These are phyloP conservation scores for Rostrohypoxylon terebratum DNA, from an alignment of 495 filamentous ascomycete species.

Conservation along the genomic window DNA sequence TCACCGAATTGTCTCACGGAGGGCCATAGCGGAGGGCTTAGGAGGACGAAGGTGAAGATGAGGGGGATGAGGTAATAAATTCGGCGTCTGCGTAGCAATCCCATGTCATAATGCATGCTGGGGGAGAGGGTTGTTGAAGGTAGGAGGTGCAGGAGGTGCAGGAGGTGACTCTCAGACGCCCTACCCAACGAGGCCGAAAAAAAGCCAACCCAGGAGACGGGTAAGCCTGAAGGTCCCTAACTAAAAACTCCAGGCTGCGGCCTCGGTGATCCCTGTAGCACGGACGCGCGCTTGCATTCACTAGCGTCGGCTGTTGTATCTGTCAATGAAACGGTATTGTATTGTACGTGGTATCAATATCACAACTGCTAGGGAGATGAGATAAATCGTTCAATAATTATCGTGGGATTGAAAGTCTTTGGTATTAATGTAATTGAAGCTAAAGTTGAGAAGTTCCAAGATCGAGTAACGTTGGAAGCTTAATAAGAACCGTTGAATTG, in stretches of 20 bases:
- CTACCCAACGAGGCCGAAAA: conserved; percentile 1
- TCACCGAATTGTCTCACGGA: conserved; percentile 51
- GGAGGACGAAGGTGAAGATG: conserved; percentile 43
- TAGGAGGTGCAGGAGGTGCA: background rate
- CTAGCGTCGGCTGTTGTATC: conserved; percentile 23
- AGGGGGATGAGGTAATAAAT: conserved; percentile 39
- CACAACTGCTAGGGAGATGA: background rate
- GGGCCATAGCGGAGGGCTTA: conserved; percentile 46
- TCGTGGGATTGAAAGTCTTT: background rate
- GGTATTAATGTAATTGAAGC: background rate
- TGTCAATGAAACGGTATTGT: background rate
- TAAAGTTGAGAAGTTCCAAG: background rate
- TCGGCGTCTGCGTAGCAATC: conserved; percentile 40
- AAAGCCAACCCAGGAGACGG: conserved; percentile 15
- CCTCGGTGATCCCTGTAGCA: conserved; percentile 32
- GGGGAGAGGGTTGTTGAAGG: conserved; percentile 2
- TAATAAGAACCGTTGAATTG: background rate
- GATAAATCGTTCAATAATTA: background rate
- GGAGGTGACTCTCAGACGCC: conserved; percentile 1
- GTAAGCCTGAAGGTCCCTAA: no score
- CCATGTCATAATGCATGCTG: conserved; percentile 41
- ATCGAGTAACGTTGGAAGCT: background rate
- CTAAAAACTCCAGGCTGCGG: conserved; percentile 23
- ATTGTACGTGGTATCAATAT: conserved; percentile 1
- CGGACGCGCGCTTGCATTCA: conserved; percentile 22